Evolutionary conservation across 2,329 filamentous ascomycete species (phyloP).

Genomic region (Aspergillus unguis): DNA sequence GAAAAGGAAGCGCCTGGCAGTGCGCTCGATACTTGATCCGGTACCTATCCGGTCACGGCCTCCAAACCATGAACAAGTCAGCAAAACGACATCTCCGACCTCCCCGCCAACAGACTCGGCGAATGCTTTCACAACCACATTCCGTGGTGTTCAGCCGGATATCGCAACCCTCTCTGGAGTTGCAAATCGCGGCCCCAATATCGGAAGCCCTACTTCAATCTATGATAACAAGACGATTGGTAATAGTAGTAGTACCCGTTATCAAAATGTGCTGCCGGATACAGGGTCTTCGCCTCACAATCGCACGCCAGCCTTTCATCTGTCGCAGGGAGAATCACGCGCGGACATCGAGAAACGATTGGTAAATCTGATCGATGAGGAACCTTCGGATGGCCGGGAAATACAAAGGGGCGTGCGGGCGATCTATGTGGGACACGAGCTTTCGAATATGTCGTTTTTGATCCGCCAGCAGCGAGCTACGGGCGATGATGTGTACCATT

Average conservation of each 20-base stretch:
- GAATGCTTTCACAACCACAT: conserved; percentile 28
- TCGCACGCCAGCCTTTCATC: conserved; percentile 26
- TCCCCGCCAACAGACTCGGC: conserved; percentile 19
- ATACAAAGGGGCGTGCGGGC: conserved; percentile 50
- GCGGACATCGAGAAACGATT: conserved; percentile 46
- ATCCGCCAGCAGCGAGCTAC: conserved; percentile 49
- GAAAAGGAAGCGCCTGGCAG: conserved; percentile 48
- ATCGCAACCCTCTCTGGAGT: conserved; percentile 13
- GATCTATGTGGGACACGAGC: conserved; percentile 55
- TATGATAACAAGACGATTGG: conserved; percentile 1
- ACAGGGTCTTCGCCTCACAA: conserved; percentile 22
- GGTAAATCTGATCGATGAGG: conserved; percentile 51
- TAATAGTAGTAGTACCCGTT: conserved; percentile 8
- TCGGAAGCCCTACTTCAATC: conserved; percentile 3
- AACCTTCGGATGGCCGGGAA: conserved; percentile 44
- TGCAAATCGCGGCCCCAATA: conserved; percentile 13
- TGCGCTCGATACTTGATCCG: conserved; percentile 41
- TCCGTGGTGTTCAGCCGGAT: conserved; percentile 22
- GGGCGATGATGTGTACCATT: conserved; percentile 44
- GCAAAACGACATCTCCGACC: conserved; percentile 21
- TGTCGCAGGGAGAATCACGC: conserved; percentile 39
- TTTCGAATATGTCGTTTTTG: conserved; percentile 56
- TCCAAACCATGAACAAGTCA: conserved; percentile 22
- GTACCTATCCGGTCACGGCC: conserved; percentile 47
- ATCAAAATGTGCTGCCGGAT: conserved; percentile 20